Percentiles rank a stretch among this genome's conserved stretches.
Evolutionary conservation across 306 rosid species (phyloP).

Genomic region (Glycine latifolia): DNA sequence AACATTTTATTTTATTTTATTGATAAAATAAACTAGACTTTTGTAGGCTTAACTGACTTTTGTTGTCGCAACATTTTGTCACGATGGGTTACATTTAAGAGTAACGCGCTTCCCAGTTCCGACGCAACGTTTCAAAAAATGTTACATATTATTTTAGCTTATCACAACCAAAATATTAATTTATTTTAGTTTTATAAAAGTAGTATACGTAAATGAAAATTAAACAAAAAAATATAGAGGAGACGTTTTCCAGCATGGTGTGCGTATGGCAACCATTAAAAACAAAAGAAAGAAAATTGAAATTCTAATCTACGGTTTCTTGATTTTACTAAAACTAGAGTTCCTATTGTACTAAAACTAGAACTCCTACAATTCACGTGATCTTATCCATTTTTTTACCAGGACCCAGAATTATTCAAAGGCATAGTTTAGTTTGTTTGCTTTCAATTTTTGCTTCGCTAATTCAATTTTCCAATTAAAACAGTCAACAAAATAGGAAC

Average conservation of each 20-base stretch:
- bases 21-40: no score
- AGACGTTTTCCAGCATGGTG: neutral
- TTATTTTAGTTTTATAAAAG: neutral
- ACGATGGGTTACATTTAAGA: no score
- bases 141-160: neutral
- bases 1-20: no score
- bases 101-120: no score
- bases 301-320: neutral
- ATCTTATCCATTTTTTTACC: slow-evolving; percentile 36
- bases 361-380: neutral
- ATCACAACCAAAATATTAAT: neutral
- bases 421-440: neutral
- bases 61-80: no score
- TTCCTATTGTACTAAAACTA: neutral
- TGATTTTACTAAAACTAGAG: slow-evolving; percentile 13
- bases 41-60: no score
- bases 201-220: neutral
- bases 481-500: neutral
- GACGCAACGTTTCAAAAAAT: no score
- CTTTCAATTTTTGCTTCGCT: neutral
- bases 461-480: neutral
- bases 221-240: neutral
- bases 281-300: neutral
- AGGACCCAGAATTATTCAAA: slow-evolving; percentile 4
- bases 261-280: neutral